Percentiles rank a stretch among this genome's conserved stretches.
phyloP scores from a whole-genome alignment of 306 rosid genomes.

The Leucaena leucocephala region DNA sequence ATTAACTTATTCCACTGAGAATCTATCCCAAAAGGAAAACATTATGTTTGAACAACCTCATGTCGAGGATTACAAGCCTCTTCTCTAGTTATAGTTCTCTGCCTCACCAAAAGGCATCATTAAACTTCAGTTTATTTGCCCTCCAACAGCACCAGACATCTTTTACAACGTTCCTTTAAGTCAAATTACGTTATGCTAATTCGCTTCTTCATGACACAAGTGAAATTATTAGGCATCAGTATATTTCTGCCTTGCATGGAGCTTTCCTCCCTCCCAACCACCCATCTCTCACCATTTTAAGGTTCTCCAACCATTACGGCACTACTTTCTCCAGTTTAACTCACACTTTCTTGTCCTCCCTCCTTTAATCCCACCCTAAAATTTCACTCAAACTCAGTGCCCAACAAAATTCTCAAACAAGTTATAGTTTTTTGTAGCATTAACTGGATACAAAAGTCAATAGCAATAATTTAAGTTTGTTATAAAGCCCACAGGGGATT shows the following conservation, averaged over 20 bases:
- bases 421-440: not conserved
- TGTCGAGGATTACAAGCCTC: not conserved
- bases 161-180: not conserved
- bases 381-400: not conserved
- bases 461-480: not conserved
- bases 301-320: conserved; percentile 3
- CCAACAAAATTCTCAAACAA: conserved; percentile 10
- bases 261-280: not conserved
- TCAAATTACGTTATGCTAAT: not conserved
- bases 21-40: too few species aligned
- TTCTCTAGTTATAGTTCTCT: not conserved
- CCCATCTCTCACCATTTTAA: not conserved
- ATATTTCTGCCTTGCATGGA: not conserved
- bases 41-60: not conserved
- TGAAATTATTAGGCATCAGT: not conserved
- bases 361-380: not conserved
- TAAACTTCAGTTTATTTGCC: not conserved
- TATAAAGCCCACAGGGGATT: not conserved
- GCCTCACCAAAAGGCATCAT: not conserved
- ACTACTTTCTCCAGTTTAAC: conserved; percentile 7
- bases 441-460: conserved; percentile 1
- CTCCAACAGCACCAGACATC: not conserved
- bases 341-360: not conserved
- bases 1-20: not conserved
- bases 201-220: not conserved